Evolutionary conservation across 441 rosid species (phyloP), one percentile per base, ranked within the genome.

Genomic region (Hura crepitans): DNA sequence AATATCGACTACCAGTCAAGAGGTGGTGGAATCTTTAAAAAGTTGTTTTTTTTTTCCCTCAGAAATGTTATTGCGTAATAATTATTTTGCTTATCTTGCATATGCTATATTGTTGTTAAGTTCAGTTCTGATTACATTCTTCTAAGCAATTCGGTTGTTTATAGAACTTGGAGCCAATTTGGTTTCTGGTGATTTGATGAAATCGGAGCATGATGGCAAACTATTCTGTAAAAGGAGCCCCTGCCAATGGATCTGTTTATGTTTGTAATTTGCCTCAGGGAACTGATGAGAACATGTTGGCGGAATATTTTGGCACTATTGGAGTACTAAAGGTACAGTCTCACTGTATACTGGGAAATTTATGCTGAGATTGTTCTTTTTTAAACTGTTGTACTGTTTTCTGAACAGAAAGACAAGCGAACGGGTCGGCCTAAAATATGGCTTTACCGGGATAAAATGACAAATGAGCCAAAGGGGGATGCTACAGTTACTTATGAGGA

Each of bases 401-500:
- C 51, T 71, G 54, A 20, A 23, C 73, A 92, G 97, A 90, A 83
- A 82, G 97, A 95, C 83, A 95, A 92, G 84, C 89, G 97, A 42
- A 90, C 93, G 0, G 92, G 96, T 51, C 85, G 84, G 4, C 99
- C 99, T 5, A 95, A 90, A 87, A 83, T 95, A 70, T 95, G 99
- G 99, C 46, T 95, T 18, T 95, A 95, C 74, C 84, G 84, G 18
- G 99, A 95, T 74, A 92, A 95, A 75, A 83, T 68, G 42, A 95
- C 99, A 17, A 82, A 90, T 87, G 97, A 92, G 72, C 96, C 96
- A 0, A 95, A 95, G 77, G 99, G 97, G 59, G 99, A 95, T 86
- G 97, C 99, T 60, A 92, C 97, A 0, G 93, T 90, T 61, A 92
- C 99, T 13, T 95, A 95, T 66, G 99, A 95, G 81, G 99, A 95